Base-by-base conservation (phyloP, 345 rosid species). In the Brassica napus region DNA sequence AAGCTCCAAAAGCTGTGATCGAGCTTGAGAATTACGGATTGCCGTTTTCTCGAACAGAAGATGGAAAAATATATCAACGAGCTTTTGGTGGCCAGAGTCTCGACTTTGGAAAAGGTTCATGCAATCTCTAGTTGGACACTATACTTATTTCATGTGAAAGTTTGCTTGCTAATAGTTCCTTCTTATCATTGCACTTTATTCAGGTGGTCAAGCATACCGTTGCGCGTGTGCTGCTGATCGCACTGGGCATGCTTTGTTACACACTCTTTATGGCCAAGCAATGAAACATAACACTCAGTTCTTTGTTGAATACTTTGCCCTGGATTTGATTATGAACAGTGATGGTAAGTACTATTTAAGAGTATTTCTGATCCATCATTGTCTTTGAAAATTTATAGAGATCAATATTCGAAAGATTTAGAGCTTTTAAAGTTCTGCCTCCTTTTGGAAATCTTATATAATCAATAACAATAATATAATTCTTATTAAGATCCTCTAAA, bases 61-160 rank as follows among this genome's bases (percentile, higher is more conserved):
- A 93, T 72, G 99, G 98, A n/a, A 89, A 87, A 81, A 93, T 93
- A 71, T 95, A 95, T 81, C 99, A 95, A 79, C 94, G 98, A 37
- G 99, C 98, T 52, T 95, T 95, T 81, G 98, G 99, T 44, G 99
- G 99, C 61, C 99, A 95, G 81, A 93, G 99, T 85, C 91, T 95
- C n/a, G 79, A 93, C 77, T 95, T 88, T 83, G 98, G 98, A 57
- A 93, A 89, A 88, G 98, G 97, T 94, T 32, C 49, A 9, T 44
- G 4, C 35, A 52, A 44, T 32, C 23, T 60, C 15, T 18, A 55
- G 55, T 30, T 68, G 18, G 34, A 16, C 26, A 8, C 6, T 59
- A n/a, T 64, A 34, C 23, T 60, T 39, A 16, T 68, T 11, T 26
- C 18, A 54, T 59, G 32, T 68, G 31, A 3, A 24, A 34, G 31